phyloP scores from a whole-genome alignment of 148 eudicot species.

The Chenopodium berlandieri region DNA sequence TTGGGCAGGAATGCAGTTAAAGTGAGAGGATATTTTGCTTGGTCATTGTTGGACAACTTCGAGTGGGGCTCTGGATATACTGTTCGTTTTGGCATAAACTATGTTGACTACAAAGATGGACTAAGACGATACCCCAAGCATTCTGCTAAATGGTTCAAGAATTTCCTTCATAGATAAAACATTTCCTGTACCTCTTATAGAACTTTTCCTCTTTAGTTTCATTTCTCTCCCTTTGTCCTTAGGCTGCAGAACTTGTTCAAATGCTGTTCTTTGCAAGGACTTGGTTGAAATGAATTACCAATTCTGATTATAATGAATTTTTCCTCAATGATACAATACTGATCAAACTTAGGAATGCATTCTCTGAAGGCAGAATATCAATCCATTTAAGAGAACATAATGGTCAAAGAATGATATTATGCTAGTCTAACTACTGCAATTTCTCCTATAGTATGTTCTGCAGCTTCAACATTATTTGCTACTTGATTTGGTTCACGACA shows the following conservation, averaged over 20 bases:
- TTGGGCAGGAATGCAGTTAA: slow-evolving; percentile 30
- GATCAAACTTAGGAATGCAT: not conserved
- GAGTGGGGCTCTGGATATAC: slow-evolving; percentile 40
- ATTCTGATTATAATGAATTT: not conserved
- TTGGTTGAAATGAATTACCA: not conserved
- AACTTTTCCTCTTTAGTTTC: not conserved
- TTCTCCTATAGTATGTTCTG: not conserved
- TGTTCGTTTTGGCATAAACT: slow-evolving; percentile 38
- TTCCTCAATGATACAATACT: not conserved
- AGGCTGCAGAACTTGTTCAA: not conserved
- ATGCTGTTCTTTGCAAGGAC: not conserved
- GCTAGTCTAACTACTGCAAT: not conserved
- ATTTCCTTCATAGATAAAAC: slow-evolving; percentile 26
- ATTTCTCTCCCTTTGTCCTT: not conserved
- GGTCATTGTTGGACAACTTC: slow-evolving; percentile 47
- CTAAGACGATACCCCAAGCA: slow-evolving; percentile 35
- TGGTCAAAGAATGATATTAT: not conserved
- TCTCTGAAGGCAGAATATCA: not conserved
- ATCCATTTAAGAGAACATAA: not conserved
- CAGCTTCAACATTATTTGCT: not conserved
- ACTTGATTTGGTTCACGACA: not conserved
- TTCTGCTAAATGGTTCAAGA: slow-evolving; percentile 42
- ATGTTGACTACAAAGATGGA: slow-evolving; percentile 37
- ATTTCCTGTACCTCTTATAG: not conserved
- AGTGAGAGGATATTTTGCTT: slow-evolving; percentile 41